These are phyloP conservation scores for Aspergillus ruber DNA, from an alignment of 2,329 filamentous ascomycete species.

Conservation along the genomic window DNA sequence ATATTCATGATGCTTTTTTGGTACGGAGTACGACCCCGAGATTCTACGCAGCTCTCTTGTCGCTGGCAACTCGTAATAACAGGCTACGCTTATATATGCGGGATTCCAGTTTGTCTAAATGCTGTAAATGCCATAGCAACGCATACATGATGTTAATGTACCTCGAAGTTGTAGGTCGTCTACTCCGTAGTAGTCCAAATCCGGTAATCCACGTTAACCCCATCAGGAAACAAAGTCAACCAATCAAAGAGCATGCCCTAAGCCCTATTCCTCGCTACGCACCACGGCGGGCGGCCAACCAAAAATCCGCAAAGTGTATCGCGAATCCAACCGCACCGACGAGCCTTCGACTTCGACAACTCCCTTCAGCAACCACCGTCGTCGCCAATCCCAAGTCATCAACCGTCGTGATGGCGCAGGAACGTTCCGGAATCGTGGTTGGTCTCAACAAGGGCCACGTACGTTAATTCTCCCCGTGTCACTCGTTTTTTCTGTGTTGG, in stretches of 20 bases:
- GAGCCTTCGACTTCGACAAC: constrained; percentile 18
- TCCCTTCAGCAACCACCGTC: constrained; percentile 27
- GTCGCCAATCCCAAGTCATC: constrained; percentile 30
- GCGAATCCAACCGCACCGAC: constrained; percentile 19
- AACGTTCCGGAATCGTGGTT: constrained; percentile 50
- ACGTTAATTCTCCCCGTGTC: constrained; percentile 37
- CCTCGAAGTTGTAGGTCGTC: not conserved
- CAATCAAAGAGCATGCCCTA: constrained; percentile 28
- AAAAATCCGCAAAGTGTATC: constrained; percentile 23
- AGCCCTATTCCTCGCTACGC: constrained; percentile 33
- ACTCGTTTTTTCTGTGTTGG: constrained; percentile 5
- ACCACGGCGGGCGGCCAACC: constrained; percentile 24
- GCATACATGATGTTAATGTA: too few relatives aligned
- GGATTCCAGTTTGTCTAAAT: too few relatives aligned
- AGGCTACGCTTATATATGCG: too few relatives aligned
- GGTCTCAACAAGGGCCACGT: constrained; percentile 63
- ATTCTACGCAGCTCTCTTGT: too few relatives aligned
- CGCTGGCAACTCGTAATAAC: too few relatives aligned
- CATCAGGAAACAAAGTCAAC: not conserved
- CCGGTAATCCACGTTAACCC: not conserved
- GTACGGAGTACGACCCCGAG: too few relatives aligned
- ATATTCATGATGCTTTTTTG: too few relatives aligned
- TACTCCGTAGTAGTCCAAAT: not conserved
- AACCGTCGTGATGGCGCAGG: constrained; percentile 45
- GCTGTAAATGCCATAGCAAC: too few relatives aligned